Conservation (phyloP, 257 asterid species). For the Cinchona pubescens region DNA sequence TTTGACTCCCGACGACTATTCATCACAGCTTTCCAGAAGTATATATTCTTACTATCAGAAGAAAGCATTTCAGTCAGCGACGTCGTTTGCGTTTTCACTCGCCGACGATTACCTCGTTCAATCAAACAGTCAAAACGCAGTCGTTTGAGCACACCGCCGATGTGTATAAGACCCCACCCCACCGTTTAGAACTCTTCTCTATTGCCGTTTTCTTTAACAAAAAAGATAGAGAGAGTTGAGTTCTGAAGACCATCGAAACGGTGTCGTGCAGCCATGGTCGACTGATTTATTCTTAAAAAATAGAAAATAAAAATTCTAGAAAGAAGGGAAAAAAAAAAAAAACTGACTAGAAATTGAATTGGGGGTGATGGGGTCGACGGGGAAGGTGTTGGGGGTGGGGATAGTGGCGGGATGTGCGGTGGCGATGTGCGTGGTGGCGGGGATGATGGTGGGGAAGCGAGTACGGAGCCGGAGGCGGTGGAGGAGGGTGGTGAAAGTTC, state of each 20-base stretch:
- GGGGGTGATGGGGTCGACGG: constrained; percentile 33
- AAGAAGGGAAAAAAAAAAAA: background rate
- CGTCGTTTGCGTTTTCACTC: background rate
- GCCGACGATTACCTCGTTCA: background rate
- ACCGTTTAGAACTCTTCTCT: background rate
- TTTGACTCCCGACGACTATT: background rate
- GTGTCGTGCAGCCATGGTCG: background rate
- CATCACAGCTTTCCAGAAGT: background rate
- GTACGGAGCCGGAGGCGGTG: constrained; percentile 57
- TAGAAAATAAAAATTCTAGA: background rate
- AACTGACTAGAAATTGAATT: constrained; percentile 15
- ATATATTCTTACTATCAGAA: background rate
- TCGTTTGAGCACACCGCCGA: background rate
- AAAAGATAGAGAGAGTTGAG: no score
- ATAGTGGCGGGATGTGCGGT: constrained; percentile 67
- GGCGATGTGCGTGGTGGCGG: constrained; percentile 70
- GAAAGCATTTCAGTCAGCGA: background rate
- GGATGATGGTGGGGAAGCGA: constrained; percentile 62
- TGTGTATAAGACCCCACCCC: no score
- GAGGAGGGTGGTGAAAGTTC: constrained; percentile 51
- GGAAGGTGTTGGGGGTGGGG: constrained; percentile 51
- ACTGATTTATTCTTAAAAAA: background rate
- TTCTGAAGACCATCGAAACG: background rate
- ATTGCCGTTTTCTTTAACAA: background rate
- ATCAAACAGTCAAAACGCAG: background rate